Evolutionary conservation across 495 filamentous ascomycete genomes (phyloP).

Genomic region (Astrothelium macrocarpum): DNA sequence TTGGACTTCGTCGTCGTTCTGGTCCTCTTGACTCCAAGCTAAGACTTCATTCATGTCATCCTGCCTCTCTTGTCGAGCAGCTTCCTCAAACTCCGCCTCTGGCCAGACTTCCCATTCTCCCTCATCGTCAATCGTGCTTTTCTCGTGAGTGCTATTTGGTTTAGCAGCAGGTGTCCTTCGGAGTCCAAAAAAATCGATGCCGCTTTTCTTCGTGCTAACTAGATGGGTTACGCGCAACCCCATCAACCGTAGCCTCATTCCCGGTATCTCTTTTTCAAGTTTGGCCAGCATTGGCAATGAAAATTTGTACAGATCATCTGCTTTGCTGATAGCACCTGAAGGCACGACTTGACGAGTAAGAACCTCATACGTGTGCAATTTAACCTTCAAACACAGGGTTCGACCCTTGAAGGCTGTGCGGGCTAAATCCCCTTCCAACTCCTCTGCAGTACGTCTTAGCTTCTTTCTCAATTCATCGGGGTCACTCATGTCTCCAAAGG

Average conservation of each 20-base stretch:
- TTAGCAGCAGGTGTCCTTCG: slow-evolving; percentile 22
- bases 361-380: slow-evolving; percentile 90
- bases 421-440: slow-evolving; percentile 79
- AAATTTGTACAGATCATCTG: slow-evolving; percentile 77
- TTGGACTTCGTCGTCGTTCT: background rate
- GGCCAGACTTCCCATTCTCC: slow-evolving; percentile 58
- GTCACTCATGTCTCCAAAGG: slow-evolving; percentile 72
- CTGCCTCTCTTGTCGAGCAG: slow-evolving; percentile 52
- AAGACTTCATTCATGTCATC: slow-evolving; percentile 58
- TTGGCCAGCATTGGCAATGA: slow-evolving; percentile 75
- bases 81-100: slow-evolving; percentile 59
- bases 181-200: slow-evolving; percentile 69
- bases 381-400: slow-evolving; percentile 84
- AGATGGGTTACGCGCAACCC: slow-evolving; percentile 81
- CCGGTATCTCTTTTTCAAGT: slow-evolving; percentile 75
- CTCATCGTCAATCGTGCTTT: slow-evolving; percentile 18
- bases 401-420: slow-evolving; percentile 76
- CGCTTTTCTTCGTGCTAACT: slow-evolving; percentile 67
- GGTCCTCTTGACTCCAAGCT: slow-evolving; percentile 49
- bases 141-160: slow-evolving; percentile 19
- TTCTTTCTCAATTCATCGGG: slow-evolving; percentile 63
- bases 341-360: slow-evolving; percentile 69
- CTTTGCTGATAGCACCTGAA: slow-evolving; percentile 57
- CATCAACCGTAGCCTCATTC: slow-evolving; percentile 76
- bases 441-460: slow-evolving; percentile 67